Evolutionary conservation across 768 basidiomycete species (phyloP).

Genomic region (Chiua virens): DNA sequence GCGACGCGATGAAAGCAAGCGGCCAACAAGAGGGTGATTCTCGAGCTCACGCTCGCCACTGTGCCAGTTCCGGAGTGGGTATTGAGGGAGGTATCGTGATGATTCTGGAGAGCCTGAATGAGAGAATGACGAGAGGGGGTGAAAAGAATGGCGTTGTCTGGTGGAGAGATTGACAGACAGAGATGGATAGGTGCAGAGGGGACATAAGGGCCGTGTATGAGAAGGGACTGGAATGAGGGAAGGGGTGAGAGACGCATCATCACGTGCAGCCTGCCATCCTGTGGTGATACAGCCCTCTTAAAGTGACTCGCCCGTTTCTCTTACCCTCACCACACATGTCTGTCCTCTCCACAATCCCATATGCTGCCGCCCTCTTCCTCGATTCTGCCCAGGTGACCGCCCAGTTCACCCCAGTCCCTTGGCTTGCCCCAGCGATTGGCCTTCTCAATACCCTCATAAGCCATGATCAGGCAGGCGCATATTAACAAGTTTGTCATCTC

Average conservation of each 20-base stretch:
- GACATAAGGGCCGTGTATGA: conserved; percentile 63
- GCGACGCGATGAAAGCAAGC: neutral
- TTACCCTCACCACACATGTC: conserved; percentile 12
- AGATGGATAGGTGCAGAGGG: conserved; percentile 72
- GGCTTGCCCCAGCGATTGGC: conserved; percentile 42
- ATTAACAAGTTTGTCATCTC: conserved; percentile 43
- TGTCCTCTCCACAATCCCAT: conserved; percentile 7
- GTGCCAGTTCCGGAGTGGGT: conserved; percentile 40
- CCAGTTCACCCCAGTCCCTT: conserved; percentile 49
- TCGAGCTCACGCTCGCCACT: conserved; percentile 37
- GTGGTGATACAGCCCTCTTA: conserved; percentile 2
- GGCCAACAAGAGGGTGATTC: conserved; percentile 58
- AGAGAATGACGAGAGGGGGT: conserved; percentile 52
- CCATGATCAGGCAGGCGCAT: conserved; percentile 46
- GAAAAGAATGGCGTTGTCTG: conserved; percentile 45
- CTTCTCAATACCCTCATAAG: conserved; percentile 43
- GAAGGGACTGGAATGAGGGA: conserved; percentile 57
- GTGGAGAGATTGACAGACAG: conserved; percentile 46
- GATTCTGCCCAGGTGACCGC: conserved; percentile 44
- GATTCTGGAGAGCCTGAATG: conserved; percentile 39
- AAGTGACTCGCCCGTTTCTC: neutral
- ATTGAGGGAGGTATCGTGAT: conserved; percentile 49
- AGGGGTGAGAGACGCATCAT: conserved; percentile 43
- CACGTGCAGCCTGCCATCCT: conserved; percentile 26
- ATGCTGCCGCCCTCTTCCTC: conserved; percentile 13